Evolutionary conservation across 345 rosid species (phyloP).

Genomic region (Citrus reticulata): DNA sequence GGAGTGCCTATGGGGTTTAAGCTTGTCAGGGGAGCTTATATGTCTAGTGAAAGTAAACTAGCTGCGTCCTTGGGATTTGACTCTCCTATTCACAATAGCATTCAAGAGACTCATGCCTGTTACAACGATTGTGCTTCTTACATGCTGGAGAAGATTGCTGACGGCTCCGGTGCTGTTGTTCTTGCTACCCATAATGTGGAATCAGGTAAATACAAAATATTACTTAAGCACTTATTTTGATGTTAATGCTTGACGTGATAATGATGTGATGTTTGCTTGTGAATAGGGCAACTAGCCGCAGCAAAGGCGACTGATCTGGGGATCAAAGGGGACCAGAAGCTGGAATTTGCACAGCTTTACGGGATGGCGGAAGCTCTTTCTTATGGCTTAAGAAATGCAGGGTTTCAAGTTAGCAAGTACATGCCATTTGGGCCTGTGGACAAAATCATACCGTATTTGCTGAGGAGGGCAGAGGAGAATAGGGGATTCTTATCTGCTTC

Average conservation of each 20-base stretch:
- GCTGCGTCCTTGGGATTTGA: conserved; percentile 67
- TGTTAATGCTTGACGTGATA: background rate
- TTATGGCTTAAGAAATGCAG: conserved; percentile 70
- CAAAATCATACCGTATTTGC: conserved; percentile 69
- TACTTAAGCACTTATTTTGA: background rate
- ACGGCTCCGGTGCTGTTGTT: conserved; percentile 57
- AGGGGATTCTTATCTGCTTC: conserved; percentile 70
- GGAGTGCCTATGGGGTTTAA: conserved; percentile 74
- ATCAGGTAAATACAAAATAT: conserved; percentile 42
- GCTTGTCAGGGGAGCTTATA: conserved; percentile 88
- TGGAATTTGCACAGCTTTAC: conserved; percentile 85
- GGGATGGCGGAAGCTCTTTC: conserved; percentile 91
- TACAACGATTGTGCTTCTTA: conserved; percentile 72
- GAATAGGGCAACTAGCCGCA: conserved; percentile 60
- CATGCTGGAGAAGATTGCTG: conserved; percentile 57
- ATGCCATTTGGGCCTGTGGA: conserved; percentile 81
- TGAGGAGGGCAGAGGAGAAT: conserved; percentile 93
- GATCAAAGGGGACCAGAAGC: conserved; percentile 41
- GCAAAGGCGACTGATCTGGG: conserved; percentile 64
- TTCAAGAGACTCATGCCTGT: conserved; percentile 68
- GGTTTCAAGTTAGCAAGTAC: conserved; percentile 86
- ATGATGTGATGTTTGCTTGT: background rate
- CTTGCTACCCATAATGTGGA: conserved; percentile 92
- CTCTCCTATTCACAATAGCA: conserved; percentile 72
- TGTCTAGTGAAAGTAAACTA: conserved; percentile 56